Evolutionary conservation across 495 filamentous ascomycete genomes (phyloP), one percentile per base, ranked within the genome.

Genomic region (Tuber indicum): DNA sequence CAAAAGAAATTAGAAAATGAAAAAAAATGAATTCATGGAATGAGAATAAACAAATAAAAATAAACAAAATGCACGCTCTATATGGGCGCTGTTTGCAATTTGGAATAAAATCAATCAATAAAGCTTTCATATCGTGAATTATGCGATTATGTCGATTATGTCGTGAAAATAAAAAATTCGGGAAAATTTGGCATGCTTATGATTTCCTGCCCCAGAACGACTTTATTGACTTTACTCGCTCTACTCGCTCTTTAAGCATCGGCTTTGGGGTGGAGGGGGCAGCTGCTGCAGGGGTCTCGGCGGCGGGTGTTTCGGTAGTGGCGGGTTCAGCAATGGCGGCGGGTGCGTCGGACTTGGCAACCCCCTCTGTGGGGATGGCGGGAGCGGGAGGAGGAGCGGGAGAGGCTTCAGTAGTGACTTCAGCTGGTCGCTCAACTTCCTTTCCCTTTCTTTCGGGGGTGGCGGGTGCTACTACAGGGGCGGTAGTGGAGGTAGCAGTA

Each of bases 391-490:
- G 80, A 79, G 82, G 80, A 77, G 81, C 81, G 81, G 84, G 83
- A 84, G 82, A 80, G 76, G 80, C 76, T 80, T 82, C 84, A 82
- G 81, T 84, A 84, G 75, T 47, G 74, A 72, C 12, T 41, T 83
- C 75, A 41, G 72, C 83, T 44, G 84, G 58, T 6, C 58, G 58
- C 12, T 82, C 73, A 83, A 43, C 52, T 82, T 78, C n/a, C 85
- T 84, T 82, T 87, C 83, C 71, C 79, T 81, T 58, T 84, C 81
- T n/a, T 72, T 39, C 69, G 71, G 75, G 52, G 75, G 84, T 75
- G 70, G 83, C 83, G 81, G 86, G 84, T 46, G 80, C 83, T 71
- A 87, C 86, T 44, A 85, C 84, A 52, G 87, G 84, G 44, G 85
- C 83, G 71, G 85, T 86, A 76, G 85, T 84, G 42, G 77, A 82